These are phyloP conservation scores for Kwoniella dejecticola DNA, from an alignment of 768 basidiomycete species.

Conservation along the genomic window DNA sequence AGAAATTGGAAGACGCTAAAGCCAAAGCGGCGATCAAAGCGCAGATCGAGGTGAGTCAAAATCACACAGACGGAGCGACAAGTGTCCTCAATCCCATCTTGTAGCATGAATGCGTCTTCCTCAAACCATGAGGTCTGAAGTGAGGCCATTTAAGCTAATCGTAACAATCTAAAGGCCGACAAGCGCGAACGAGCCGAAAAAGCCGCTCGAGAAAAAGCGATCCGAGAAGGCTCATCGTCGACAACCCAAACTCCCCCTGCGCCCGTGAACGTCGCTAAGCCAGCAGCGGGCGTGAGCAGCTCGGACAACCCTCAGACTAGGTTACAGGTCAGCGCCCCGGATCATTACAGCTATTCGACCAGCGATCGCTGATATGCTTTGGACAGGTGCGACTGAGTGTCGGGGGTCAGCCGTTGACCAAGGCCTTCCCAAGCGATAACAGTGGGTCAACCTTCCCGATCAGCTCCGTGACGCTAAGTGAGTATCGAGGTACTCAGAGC, in stretches of 20 bases:
- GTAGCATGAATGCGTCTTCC: too few relatives aligned
- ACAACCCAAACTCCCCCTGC: constrained; percentile 57
- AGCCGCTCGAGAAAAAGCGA: constrained; percentile 83
- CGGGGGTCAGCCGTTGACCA: constrained; percentile 76
- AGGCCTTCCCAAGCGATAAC: constrained; percentile 51
- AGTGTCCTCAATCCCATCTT: too few relatives aligned
- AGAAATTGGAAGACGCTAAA: constrained; percentile 84
- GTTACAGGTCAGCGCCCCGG: constrained; percentile 61
- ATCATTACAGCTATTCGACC: background rate
- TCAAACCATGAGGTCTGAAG: too few relatives aligned
- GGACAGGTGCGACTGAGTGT: constrained; percentile 74
- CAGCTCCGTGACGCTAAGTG: background rate
- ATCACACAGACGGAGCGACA: too few relatives aligned
- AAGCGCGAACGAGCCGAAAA: constrained; percentile 86
- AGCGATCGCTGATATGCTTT: background rate
- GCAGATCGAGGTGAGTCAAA: constrained; percentile 70
- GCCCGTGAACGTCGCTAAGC: constrained; percentile 57
- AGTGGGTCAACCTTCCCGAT: constrained; percentile 32
- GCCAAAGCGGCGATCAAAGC: constrained; percentile 85
- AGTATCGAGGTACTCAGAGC: too few relatives aligned
- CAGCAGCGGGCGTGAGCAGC: constrained; percentile 58
- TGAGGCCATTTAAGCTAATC: too few relatives aligned
- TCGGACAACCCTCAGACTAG: constrained; percentile 84
- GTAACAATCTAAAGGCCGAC: too few relatives aligned
- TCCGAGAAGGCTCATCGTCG: constrained; percentile 73